These are phyloP conservation scores for Elasticomyces elasticus DNA, from an alignment of 495 filamentous ascomycete species.

Conservation along the genomic window DNA sequence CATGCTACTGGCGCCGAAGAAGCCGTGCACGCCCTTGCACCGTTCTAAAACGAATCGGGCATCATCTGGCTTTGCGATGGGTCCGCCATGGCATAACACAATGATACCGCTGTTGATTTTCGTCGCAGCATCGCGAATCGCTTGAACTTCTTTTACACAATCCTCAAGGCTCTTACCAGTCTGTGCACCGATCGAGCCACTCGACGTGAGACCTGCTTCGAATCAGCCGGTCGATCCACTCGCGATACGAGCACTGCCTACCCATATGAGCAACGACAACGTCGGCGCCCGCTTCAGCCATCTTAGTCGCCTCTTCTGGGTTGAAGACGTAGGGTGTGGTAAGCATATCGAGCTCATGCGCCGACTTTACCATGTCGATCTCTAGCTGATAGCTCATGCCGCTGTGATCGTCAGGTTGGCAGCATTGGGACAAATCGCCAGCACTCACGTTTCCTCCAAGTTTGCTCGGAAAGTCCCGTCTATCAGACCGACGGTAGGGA, in stretches of 20 bases:
- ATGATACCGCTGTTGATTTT: conserved; percentile 48
- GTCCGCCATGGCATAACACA: conserved; percentile 61
- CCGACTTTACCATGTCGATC: conserved; percentile 52
- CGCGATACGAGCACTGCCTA: no score
- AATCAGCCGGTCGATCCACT: no score
- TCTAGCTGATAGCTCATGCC: conserved; percentile 56
- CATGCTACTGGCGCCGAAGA: conserved; percentile 63
- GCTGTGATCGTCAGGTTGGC: background rate
- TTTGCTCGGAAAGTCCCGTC: conserved; percentile 56
- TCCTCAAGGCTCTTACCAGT: conserved; percentile 53
- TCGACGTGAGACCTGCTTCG: conserved; percentile 56
- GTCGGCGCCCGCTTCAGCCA: conserved; percentile 56
- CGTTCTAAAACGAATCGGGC: conserved; percentile 50
- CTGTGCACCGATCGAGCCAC: conserved; percentile 52
- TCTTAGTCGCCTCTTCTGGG: conserved; percentile 45
- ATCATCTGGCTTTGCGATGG: conserved; percentile 52
- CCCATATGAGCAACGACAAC: conserved; percentile 61
- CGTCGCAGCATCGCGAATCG: conserved; percentile 50
- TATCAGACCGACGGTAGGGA: conserved; percentile 61
- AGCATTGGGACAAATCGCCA: background rate
- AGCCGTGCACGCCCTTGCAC: conserved; percentile 55
- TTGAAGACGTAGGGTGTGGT: conserved; percentile 64
- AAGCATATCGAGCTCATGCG: conserved; percentile 47
- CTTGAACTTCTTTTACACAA: conserved; percentile 48
- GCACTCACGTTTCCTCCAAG: conserved; percentile 49